These are phyloP conservation scores for Letharia columbiana DNA, from an alignment of 495 filamentous ascomycete species.

Conservation along the genomic window DNA sequence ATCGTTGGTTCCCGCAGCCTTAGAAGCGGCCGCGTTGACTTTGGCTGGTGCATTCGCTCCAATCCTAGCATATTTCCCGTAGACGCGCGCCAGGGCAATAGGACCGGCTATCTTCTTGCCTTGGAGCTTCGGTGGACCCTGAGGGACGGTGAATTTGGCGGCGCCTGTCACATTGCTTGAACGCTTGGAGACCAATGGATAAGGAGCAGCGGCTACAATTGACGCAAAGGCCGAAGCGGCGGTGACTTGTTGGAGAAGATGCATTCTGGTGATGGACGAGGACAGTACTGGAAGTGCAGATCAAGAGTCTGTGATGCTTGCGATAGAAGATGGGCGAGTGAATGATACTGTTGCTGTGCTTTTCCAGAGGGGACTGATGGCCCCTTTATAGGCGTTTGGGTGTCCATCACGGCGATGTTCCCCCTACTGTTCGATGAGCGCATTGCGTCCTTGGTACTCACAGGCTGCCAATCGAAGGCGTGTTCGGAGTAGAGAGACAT, in stretches of 20 bases:
- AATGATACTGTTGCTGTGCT: slow-evolving; percentile 3
- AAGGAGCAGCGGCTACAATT: slow-evolving; percentile 16
- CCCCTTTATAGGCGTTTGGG: slow-evolving; percentile 10
- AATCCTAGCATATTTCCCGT: slow-evolving; percentile 38
- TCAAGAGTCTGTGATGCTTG: not conserved
- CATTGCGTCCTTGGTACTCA: not conserved
- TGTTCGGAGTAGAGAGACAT: not conserved
- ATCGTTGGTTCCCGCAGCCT: slow-evolving; percentile 35
- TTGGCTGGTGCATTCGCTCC: slow-evolving; percentile 30
- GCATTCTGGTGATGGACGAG: slow-evolving; percentile 11
- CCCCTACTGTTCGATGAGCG: not conserved
- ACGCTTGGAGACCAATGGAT: slow-evolving; percentile 10
- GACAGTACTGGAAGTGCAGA: not conserved
- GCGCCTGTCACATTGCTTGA: slow-evolving; percentile 9
- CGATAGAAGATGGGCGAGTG: slow-evolving; percentile 5
- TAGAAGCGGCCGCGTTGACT: slow-evolving; percentile 35
- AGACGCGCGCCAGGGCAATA: slow-evolving; percentile 35
- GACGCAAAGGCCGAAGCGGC: slow-evolving; percentile 21
- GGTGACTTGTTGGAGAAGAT: slow-evolving; percentile 19
- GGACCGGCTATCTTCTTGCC: slow-evolving; percentile 30
- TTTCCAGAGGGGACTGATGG: not conserved
- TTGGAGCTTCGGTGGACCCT: slow-evolving; percentile 13
- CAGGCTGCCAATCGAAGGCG: not conserved
- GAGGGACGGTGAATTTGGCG: slow-evolving; percentile 16
- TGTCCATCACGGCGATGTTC: not conserved